Evolutionary conservation across 306 rosid species (phyloP).

Genomic region (Lagenaria siceraria): DNA sequence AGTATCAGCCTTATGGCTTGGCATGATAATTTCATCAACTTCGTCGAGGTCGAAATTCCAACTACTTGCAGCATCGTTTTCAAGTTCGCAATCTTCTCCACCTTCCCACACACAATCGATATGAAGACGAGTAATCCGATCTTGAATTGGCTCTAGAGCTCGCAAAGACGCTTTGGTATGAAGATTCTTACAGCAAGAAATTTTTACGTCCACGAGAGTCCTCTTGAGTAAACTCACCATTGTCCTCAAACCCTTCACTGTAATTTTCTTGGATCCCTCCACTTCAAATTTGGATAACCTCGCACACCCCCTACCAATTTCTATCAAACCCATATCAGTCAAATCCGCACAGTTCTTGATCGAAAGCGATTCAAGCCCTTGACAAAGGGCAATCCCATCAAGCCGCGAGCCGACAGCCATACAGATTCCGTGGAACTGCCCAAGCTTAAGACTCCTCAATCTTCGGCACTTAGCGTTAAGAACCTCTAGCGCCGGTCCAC

Average conservation of each 20-base stretch:
- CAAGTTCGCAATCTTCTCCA: slow-evolving; percentile 18
- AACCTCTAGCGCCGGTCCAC: slow-evolving; percentile 58
- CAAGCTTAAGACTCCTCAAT: slow-evolving; percentile 51
- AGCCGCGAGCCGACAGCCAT: slow-evolving; percentile 55
- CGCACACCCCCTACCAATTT: slow-evolving; percentile 78
- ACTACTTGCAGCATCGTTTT: slow-evolving; percentile 7
- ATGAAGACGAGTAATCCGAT: slow-evolving; percentile 58
- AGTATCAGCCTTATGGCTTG: background rate
- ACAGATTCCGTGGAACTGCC: slow-evolving; percentile 79
- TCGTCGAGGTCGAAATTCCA: slow-evolving; percentile 24
- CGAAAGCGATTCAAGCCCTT: slow-evolving; percentile 54
- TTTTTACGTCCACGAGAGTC: slow-evolving; percentile 49
- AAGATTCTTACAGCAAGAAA: slow-evolving; percentile 58
- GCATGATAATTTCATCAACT: slow-evolving; percentile 7
- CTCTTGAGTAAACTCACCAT: slow-evolving; percentile 40
- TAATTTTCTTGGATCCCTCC: slow-evolving; percentile 59
- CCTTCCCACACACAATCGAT: slow-evolving; percentile 72
- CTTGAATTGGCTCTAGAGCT: slow-evolving; percentile 61
- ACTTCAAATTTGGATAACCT: slow-evolving; percentile 45
- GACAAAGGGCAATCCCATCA: slow-evolving; percentile 73
- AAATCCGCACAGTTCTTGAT: slow-evolving; percentile 57
- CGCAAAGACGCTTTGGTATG: slow-evolving; percentile 36
- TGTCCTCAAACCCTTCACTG: slow-evolving; percentile 60
- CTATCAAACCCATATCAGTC: slow-evolving; percentile 84
- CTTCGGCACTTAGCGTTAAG: slow-evolving; percentile 53